phyloP scores from a whole-genome alignment of 2,329 filamentous ascomycete species.

The Xylariaceae sp. region DNA sequence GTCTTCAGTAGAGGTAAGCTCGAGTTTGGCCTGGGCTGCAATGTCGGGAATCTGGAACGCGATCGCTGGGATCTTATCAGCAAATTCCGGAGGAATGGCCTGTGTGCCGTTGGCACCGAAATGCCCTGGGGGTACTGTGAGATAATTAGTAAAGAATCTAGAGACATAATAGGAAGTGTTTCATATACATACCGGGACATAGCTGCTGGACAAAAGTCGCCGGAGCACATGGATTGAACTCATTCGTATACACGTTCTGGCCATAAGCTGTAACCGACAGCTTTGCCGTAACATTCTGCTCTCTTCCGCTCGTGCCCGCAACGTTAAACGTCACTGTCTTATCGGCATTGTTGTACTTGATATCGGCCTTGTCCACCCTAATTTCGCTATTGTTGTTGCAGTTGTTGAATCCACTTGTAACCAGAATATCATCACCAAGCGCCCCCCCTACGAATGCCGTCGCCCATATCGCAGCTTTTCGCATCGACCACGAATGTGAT shows the following conservation, averaged over 20 bases:
- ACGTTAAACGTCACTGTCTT: slow-evolving; percentile 82
- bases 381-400: slow-evolving; percentile 69
- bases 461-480: slow-evolving; percentile 43
- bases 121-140: slow-evolving; percentile 70
- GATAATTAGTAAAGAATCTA: slow-evolving; percentile 25
- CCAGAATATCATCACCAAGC: slow-evolving; percentile 73
- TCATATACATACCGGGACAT: slow-evolving; percentile 72
- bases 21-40: slow-evolving; percentile 80
- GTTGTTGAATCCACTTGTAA: slow-evolving; percentile 79
- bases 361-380: slow-evolving; percentile 74
- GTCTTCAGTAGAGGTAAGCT: slow-evolving; percentile 68
- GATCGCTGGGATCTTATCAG: slow-evolving; percentile 80
- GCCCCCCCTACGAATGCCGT: slow-evolving; percentile 52
- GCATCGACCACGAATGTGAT: slow-evolving; percentile 38
- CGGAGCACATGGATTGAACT: slow-evolving; percentile 81
- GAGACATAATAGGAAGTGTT: background rate
- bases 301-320: slow-evolving; percentile 72
- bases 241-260: slow-evolving; percentile 75
- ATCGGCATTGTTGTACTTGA: slow-evolving; percentile 78
- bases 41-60: slow-evolving; percentile 92
- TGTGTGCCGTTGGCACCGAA: slow-evolving; percentile 78
- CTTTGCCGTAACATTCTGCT: slow-evolving; percentile 80
- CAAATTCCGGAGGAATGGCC: slow-evolving; percentile 72
- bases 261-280: slow-evolving; percentile 86
- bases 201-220: slow-evolving; percentile 72